Base-by-base conservation (phyloP, 305 asterid species). In the Plantago rigida region DNA sequence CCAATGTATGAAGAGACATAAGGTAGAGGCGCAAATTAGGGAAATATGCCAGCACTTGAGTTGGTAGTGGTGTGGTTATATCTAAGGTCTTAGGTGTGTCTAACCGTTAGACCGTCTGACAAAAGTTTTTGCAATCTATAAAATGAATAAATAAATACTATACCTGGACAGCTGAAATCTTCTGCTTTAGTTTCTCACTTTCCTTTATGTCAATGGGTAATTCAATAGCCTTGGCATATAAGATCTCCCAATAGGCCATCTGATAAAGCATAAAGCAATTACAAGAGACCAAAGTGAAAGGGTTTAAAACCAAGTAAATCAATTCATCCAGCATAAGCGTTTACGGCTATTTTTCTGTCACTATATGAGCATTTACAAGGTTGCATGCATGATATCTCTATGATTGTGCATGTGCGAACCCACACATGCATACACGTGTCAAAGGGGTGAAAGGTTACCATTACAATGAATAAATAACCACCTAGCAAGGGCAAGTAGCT, bases 131-230 rank as follows among this genome's bases (percentile, higher is more conserved):
- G 39, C 6, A 1, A 31, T 31, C 39, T 31, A 5, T 31, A 31
- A 31, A 22, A 28, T 19, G 15, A 47, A 29, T 60, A 54, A 64
- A 71, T 55, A 45, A 22, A 22, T 22, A 22, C 26, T 22, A 17
- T 78, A 91, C 98, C 96, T 87, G 84, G 54, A 72, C 82, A 26
- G 87, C 77, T 41, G 94, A 84, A 75, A 91, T 71, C 82, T 77
- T 91, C 67, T 71, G 63, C 66, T 65, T 66, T 59, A 91, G 79
- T 66, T 76, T 77, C 77, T 78, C 86, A 64, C 85, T 77, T 78
- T 84, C 92, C 59, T 67, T 69, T 28, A 78, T 64, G 69, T 75
- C 71, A 71, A 91, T 81, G 26, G 98, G 92, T 22, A 73, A 81
- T 60, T 71, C 71, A 64, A 69, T 56, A 57, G 81, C 75, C 81